Evolutionary conservation across 805 yeast species (phyloP).

Genomic region (Kluyveromyces starmeri): DNA sequence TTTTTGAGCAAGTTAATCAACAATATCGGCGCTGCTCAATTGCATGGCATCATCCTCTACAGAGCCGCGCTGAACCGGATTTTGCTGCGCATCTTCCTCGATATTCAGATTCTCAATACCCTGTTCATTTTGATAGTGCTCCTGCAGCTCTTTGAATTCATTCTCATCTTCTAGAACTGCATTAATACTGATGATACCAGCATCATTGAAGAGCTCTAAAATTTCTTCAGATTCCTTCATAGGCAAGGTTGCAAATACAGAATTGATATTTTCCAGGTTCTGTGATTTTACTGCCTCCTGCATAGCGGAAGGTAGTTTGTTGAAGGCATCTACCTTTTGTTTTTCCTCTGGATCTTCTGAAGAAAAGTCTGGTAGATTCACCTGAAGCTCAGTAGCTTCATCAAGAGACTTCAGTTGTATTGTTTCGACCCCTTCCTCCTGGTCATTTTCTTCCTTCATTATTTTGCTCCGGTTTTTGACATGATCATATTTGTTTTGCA

Average conservation of each 20-base stretch:
- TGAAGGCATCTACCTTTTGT: constrained; percentile 44
- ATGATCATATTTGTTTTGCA: constrained; percentile 64
- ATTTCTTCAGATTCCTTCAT: constrained; percentile 73
- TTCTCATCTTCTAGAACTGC: constrained; percentile 66
- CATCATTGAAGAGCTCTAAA: constrained; percentile 64
- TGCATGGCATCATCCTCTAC: constrained; percentile 11
- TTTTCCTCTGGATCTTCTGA: constrained; percentile 37
- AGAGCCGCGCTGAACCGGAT: constrained; percentile 6
- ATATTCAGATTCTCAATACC: constrained; percentile 13
- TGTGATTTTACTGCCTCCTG: constrained; percentile 67
- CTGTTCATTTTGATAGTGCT: constrained; percentile 33
- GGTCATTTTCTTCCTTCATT: constrained; percentile 43
- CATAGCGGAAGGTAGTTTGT: constrained; percentile 50
- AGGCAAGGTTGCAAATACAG: constrained; percentile 64
- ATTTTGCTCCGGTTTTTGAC: constrained; percentile 66
- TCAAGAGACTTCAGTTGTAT: constrained; percentile 86
- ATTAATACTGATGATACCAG: constrained; percentile 76
- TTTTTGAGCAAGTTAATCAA: too few relatives aligned
- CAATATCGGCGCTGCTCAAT: constrained; percentile 32
- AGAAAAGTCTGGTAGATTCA: constrained; percentile 56
- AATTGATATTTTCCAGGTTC: constrained; percentile 69
- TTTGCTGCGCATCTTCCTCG: constrained; percentile 10
- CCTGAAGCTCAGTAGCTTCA: constrained; percentile 66
- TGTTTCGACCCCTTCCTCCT: constrained; percentile 55
- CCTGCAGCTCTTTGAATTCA: constrained; percentile 49